Base-by-base conservation (phyloP, 768 basidiomycete genomes). In the Lactarius psammicola region DNA sequence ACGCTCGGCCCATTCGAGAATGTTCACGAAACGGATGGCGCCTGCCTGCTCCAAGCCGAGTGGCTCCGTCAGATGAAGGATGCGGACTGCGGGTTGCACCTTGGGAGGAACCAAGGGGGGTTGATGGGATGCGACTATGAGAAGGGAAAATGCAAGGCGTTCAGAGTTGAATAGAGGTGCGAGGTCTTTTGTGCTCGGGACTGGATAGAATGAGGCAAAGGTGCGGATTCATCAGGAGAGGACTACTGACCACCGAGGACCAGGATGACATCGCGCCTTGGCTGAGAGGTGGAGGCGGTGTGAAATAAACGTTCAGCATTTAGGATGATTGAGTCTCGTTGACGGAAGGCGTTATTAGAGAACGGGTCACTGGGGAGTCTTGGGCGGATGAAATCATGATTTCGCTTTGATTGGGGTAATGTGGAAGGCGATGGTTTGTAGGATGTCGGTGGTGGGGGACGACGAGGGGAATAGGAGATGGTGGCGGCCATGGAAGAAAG, bases 1-100 rank as follows among this genome's bases (percentile, higher is more conserved):
- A 5, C 76, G 77, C 64, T 79, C 78, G 0, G 78, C 79, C 76
- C 78, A 79, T n/a, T 77, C 77, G 13, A 80, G 70, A 1, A 76
- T 70, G 49, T 74, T 73, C 10, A 76, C 77, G 55, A 80, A 72
- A 28, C 77, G 77, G 9, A 76, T 65, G 3, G 78, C 75, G 23
- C 76, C 75, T 15, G 70, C 69, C 34, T 73, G 72, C 61, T 77
- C 76, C 36, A 75, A 67, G 10, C 72, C 74, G 2, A 80, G 67
- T 1, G 79, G 78, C 8, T 71, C 59, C 1, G 69, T 68, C 10
- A 80, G 73, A 9, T 71, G 75, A n/a, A 79, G 71, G 44, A 78
- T 67, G 62, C 76, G 76, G 13, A 80, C 71, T 5, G 75, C 69
- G 0, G 79, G 75, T 5, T 72, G 72, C 3, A 72, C 65, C 46